A percentile compares a stretch with the other conserved stretches of the same genome.
Evolutionary conservation across 352 stramenopile species (phyloP).

Genomic region (Phytophthora parvispora): DNA sequence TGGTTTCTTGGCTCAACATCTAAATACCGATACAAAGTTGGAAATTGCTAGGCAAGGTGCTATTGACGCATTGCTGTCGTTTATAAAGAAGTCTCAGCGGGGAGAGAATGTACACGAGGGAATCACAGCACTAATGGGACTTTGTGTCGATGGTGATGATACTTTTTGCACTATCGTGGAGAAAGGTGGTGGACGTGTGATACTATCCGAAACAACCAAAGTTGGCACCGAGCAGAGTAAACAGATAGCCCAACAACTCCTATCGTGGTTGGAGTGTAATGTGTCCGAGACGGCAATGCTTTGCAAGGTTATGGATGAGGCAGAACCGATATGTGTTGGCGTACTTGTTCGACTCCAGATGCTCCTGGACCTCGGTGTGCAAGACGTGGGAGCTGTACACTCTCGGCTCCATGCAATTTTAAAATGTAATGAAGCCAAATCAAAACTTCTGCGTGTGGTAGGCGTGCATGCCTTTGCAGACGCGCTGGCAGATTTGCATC

Average conservation of each 20-base stretch:
- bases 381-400: not conserved
- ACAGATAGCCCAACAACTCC: not conserved
- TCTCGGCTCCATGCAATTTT: not conserved
- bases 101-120: not conserved
- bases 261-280: not conserved
- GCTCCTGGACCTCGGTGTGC: not conserved
- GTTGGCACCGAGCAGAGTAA: not conserved
- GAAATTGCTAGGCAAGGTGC: not conserved
- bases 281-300: not conserved
- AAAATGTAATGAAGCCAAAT: not conserved
- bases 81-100: not conserved
- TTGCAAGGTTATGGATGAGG: not conserved
- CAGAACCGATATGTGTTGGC: not conserved
- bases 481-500: not conserved
- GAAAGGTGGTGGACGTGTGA: not conserved
- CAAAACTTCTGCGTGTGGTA: not conserved
- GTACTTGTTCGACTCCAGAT: not conserved
- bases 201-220: not conserved
- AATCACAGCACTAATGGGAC: not conserved
- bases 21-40: not conserved
- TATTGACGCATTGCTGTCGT: not conserved
- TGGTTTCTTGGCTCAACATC: not conserved
- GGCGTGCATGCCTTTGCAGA: not conserved
- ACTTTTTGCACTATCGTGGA: not conserved
- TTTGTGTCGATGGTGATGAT: not conserved